Conservation (phyloP, 2,329 filamentous ascomycete genomes). For the Pyrenophora teres region DNA sequence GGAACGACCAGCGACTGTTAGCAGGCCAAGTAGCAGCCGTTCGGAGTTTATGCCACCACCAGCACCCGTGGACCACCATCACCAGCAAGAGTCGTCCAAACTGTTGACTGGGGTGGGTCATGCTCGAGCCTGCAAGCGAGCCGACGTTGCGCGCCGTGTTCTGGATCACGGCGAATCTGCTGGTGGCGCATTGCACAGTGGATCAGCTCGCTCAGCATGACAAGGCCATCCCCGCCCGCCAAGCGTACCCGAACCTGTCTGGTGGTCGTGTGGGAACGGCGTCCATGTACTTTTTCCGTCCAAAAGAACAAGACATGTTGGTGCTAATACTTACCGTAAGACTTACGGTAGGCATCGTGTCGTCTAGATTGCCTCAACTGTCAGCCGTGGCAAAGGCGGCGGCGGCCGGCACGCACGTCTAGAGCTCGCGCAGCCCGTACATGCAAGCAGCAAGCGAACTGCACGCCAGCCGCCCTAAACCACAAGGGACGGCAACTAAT, state of each 20-base stretch:
- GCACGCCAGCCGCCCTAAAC: constrained; percentile 14
- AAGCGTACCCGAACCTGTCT: constrained; percentile 4
- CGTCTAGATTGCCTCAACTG: not conserved
- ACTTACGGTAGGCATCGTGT: not conserved
- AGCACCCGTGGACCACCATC: too few relatives aligned
- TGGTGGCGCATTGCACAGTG: not conserved
- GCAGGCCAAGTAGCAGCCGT: constrained; percentile 12
- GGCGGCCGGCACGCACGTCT: not conserved
- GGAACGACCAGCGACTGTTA: not conserved
- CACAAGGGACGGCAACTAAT: constrained; percentile 20
- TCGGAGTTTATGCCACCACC: not conserved
- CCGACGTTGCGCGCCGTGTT: not conserved
- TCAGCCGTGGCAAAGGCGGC: constrained; percentile 3
- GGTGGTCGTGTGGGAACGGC: not conserved
- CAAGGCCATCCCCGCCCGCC: constrained; percentile 13
- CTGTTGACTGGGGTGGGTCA: too few relatives aligned
- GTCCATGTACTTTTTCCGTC: not conserved
- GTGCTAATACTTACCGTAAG: not conserved
- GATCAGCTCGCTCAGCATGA: not conserved
- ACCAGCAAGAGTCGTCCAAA: too few relatives aligned
- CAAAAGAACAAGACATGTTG: not conserved
- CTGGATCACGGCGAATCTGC: constrained; percentile 6
- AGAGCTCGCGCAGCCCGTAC: constrained; percentile 6
- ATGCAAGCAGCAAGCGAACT: constrained; percentile 14
- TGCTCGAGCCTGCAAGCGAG: not conserved